Conservation (phyloP, 1,284 basidiomycete genomes). For the Ceratobasidium sp. region DNA sequence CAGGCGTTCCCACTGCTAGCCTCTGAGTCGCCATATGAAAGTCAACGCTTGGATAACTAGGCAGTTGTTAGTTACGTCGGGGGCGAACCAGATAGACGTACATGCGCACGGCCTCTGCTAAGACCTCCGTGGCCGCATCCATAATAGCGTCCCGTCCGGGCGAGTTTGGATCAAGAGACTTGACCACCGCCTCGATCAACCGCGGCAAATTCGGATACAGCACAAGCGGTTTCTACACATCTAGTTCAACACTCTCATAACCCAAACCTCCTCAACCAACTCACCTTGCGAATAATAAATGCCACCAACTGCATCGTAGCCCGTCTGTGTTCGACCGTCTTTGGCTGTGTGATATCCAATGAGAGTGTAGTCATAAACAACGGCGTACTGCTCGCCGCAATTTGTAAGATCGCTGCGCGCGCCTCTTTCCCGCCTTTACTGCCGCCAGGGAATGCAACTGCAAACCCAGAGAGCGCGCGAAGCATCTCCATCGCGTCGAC, state of each 20-base stretch:
- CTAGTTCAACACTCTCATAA: not conserved
- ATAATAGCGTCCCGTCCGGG: slow-evolving; percentile 86
- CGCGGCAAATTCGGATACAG: slow-evolving; percentile 86
- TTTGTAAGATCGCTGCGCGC: slow-evolving; percentile 80
- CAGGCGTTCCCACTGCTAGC: slow-evolving; percentile 91
- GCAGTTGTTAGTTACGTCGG: not conserved
- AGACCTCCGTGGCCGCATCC: slow-evolving; percentile 91
- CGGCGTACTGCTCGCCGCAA: slow-evolving; percentile 83
- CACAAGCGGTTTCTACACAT: slow-evolving; percentile 75
- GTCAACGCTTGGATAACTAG: slow-evolving; percentile 88
- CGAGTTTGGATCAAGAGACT: slow-evolving; percentile 91
- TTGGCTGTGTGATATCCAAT: slow-evolving; percentile 86
- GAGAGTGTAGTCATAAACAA: slow-evolving; percentile 95
- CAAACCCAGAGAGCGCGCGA: slow-evolving; percentile 81
- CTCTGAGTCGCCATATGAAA: slow-evolving; percentile 87
- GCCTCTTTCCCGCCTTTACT: slow-evolving; percentile 71
- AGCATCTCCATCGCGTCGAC: slow-evolving; percentile 90
- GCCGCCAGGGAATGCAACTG: slow-evolving; percentile 69
- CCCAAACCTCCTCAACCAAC: slow-evolving; percentile 19
- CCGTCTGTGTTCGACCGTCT: slow-evolving; percentile 78
- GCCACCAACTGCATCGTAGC: slow-evolving; percentile 93
- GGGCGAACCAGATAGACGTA: slow-evolving; percentile 54
- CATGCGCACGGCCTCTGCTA: slow-evolving; percentile 88
- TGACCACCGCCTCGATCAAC: slow-evolving; percentile 94
- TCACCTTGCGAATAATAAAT: slow-evolving; percentile 88